Base-by-base conservation (phyloP, 345 rosid species). In the Gossypium australe region DNA sequence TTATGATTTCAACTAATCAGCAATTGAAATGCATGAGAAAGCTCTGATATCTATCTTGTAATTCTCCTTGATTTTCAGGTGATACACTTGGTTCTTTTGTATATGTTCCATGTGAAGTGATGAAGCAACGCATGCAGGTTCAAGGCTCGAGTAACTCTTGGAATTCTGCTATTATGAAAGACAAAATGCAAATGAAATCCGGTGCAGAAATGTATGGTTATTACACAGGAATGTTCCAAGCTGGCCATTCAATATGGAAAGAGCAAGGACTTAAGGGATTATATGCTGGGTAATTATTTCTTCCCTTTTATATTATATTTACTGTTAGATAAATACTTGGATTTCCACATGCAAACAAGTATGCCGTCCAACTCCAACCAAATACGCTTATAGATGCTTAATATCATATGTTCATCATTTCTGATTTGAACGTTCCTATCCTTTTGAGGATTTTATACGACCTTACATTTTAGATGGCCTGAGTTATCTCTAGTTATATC, bases 81-180 rank as follows among this genome's bases (percentile, higher is more conserved):
- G 98, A 94, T 82, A 90, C 98, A 20, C 90, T 94, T 76, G 98
- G 97, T 84, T 94, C 98, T 67, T 78, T 90, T 77, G 84, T 89
- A 48, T 94, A 92, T 83, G 98, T 94, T 74, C 98, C 98, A 29
- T 94, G 97, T 75, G 98, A 94, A 87, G 97, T 94, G 67, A 88
- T 94, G 81, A 94, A 94, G 89, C 98, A 90, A 78, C 93, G 97
- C 63, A 94, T 94, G 98, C 98, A 94, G 88, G 84, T 94, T 78
- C 98, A 94, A 84, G 98, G 98, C 74, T 84, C 97, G 9, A 79
- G 71, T 78, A 79, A 81, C 70, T 92, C 98, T 72, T 94, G 94
- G 97, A 82, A 81, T 81, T 83, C 94, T 53, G 72, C 71, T 64
- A 74, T 79, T 14, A 52, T 85, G 67, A 89, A 90, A 80, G 82